Conservation (phyloP, 345 rosid species). For the Sapria himalayana region DNA sequence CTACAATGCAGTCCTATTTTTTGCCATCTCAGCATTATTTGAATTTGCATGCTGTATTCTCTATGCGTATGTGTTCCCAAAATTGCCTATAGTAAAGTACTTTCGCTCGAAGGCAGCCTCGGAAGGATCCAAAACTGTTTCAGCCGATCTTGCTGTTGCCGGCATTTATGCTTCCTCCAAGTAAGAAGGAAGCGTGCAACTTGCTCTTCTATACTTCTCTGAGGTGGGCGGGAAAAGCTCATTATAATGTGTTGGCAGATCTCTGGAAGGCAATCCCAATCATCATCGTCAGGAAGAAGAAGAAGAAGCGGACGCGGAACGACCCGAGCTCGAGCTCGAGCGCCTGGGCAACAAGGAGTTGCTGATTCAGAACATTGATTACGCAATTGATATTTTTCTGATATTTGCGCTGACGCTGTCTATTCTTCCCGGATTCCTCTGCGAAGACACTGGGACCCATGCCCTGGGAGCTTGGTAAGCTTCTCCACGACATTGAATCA, state of each 20-base stretch:
- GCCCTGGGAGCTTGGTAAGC: conserved; percentile 47
- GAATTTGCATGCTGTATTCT: conserved; percentile 48
- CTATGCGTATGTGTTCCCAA: conserved; percentile 37
- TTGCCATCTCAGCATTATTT: conserved; percentile 32
- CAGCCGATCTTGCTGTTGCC: conserved; percentile 61
- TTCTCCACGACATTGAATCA: background rate
- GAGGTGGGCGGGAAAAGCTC: no score
- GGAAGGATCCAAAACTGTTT: conserved; percentile 67
- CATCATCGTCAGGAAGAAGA: no score
- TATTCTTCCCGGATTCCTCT: conserved; percentile 75
- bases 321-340: no score
- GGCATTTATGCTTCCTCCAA: conserved; percentile 24
- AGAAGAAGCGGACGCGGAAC: no score
- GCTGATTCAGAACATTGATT: conserved; percentile 32
- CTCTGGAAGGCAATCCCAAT: no score
- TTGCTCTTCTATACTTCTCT: no score
- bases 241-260: no score
- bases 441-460: conserved; percentile 66
- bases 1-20: conserved; percentile 45
- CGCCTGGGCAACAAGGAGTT: conserved; percentile 35
- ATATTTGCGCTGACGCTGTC: conserved; percentile 44
- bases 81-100: conserved; percentile 60
- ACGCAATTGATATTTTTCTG: conserved; percentile 34
- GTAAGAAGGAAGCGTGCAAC: conserved; percentile 13
- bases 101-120: conserved; percentile 67